Evolutionary conservation across 1,284 basidiomycete genomes (phyloP).

Genomic region (Pisolithus thermaeus): DNA sequence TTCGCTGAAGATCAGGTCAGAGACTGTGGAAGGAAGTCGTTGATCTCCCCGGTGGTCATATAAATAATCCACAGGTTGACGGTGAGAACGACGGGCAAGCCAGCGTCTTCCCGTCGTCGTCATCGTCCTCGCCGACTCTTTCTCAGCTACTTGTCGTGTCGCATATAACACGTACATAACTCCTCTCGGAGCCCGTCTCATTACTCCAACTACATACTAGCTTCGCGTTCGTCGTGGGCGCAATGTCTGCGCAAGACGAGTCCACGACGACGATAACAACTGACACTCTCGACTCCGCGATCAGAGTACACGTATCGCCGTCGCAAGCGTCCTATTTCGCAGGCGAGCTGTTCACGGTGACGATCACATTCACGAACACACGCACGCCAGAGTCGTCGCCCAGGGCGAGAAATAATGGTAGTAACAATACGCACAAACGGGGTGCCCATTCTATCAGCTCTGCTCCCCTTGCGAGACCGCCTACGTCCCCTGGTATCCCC

Average conservation of each 20-base stretch:
- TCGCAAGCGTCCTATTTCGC: slow-evolving; percentile 89
- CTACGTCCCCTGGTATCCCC: slow-evolving; percentile 60
- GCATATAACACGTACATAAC: slow-evolving; percentile 40
- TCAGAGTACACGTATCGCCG: slow-evolving; percentile 68
- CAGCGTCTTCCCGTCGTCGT: too few relatives aligned
- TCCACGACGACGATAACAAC: slow-evolving; percentile 9
- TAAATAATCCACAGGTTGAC: too few relatives aligned
- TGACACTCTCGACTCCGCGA: slow-evolving; percentile 32
- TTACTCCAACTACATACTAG: slow-evolving; percentile 49
- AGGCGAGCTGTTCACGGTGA: slow-evolving; percentile 81
- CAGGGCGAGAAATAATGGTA: slow-evolving; percentile 24
- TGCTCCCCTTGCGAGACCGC: slow-evolving; percentile 66
- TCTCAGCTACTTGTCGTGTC: too few relatives aligned
- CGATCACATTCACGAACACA: slow-evolving; percentile 84
- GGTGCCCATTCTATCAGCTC: slow-evolving; percentile 72
- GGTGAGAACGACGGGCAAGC: too few relatives aligned
- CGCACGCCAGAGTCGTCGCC: slow-evolving; percentile 42
- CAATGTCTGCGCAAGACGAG: slow-evolving; percentile 21
- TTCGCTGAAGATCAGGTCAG: too few relatives aligned
- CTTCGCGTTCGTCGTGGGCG: neutral
- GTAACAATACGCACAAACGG: slow-evolving; percentile 45
- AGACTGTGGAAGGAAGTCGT: too few relatives aligned
- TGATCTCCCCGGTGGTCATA: too few relatives aligned
- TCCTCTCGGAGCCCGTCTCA: slow-evolving; percentile 47
- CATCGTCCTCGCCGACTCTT: too few relatives aligned